These are phyloP conservation scores for Ganoderma multipileum DNA, from an alignment of 1,284 basidiomycete genomes.

Conservation along the genomic window DNA sequence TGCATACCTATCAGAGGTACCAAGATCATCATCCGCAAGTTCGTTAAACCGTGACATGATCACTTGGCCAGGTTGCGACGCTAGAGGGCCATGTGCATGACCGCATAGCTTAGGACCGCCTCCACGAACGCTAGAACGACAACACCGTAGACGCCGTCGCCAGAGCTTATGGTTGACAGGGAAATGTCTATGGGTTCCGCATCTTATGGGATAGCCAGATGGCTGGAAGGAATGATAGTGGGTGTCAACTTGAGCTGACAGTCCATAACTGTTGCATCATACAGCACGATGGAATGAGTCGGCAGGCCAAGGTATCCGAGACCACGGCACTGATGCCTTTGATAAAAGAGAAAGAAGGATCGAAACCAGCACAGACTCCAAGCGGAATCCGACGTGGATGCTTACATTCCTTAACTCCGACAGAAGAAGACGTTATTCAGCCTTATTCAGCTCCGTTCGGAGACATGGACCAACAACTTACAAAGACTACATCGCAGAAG, in stretches of 20 bases:
- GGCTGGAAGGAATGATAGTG: not conserved
- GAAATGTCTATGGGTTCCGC: not conserved
- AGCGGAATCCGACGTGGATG: not conserved
- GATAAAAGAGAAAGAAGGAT: not conserved
- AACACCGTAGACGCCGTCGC: not conserved
- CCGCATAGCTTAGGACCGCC: not conserved
- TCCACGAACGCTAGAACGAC: not conserved
- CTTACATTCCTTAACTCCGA: not conserved
- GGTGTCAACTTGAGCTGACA: not conserved
- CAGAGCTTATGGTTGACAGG: not conserved
- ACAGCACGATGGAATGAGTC: not conserved
- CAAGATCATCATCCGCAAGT: not conserved
- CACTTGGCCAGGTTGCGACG: not conserved
- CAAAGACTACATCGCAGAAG: not conserved
- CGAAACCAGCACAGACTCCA: not conserved
- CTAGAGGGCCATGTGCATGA: not conserved
- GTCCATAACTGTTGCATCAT: not conserved
- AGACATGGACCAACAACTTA: not conserved
- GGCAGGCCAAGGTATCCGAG: not conserved
- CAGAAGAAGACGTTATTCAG: not conserved
- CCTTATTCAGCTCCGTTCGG: not conserved
- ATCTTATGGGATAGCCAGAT: not conserved
- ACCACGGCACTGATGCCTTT: not conserved
- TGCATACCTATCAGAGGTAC: constrained; percentile 4
- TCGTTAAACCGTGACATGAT: not conserved